Base-by-base conservation (phyloP, 352 stramenopile species). In the Globisporangium camurandrum region DNA sequence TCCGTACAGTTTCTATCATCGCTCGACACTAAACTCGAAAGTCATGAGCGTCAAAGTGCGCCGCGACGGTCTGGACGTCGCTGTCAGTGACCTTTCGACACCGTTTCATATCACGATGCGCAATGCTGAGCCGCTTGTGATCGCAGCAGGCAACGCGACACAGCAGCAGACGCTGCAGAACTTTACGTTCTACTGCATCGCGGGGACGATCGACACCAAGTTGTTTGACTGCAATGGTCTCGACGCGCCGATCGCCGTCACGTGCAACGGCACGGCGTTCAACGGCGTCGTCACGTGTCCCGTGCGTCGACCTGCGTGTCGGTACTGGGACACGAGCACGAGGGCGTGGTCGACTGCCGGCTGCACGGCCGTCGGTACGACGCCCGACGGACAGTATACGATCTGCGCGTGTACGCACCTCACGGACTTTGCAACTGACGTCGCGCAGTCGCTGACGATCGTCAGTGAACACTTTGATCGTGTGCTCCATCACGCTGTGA, bases 381-480 rank as follows among this genome's bases (percentile, higher is more conserved):
- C 70, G 2, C 66, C 68, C 24, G 69, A 87, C 26, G 69, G 70
- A 1, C 57, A 75, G n/a, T 87, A 86, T 43, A 89, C 72, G 24
- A 81, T 86, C 26, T 89, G 77, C 43, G 67, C 82, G 42, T 89
- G 77, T 51, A 82, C 64, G 16, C 77, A 89, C 58, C 58, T 89
- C 33, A 89, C 77, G 0, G 77, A 89, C 45, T 89, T 89, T 30
- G 73, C 70, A 4, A 84, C 77, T 0, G 60, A 89, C 56, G 68
- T 87, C 5, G 59, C 69, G n/a, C 56, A 86, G 31, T 79, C 77
- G 2, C 30, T 86, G 14, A 66, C 62, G 23, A 57, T 76, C 11
- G 72, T 89, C 10, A 69, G 66, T 0, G 60, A 71, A 46, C 73
- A 89, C 44, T 85, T 89, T 45, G 69, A 71, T 24, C 69, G 71